A percentile compares a stretch with the other conserved stretches of the same genome.
These are phyloP conservation scores for Aureobasidium sp. DNA, from an alignment of 2,329 filamentous ascomycete genomes.

Conservation along the genomic window DNA sequence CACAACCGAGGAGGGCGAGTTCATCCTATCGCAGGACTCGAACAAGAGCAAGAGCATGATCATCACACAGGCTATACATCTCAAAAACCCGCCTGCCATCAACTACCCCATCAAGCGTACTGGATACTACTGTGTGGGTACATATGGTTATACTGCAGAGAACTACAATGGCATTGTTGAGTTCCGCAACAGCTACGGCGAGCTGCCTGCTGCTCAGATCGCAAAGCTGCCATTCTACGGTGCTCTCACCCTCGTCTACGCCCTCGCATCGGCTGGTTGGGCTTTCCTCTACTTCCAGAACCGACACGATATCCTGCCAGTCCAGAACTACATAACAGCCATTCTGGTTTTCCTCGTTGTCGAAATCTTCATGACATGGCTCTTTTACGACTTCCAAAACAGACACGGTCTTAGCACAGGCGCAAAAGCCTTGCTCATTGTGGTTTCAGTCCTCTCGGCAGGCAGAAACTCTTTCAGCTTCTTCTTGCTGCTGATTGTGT, in stretches of 20 bases:
- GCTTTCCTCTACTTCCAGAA: constrained; percentile 93
- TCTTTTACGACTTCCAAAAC: constrained; percentile 96
- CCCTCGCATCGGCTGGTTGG: constrained; percentile 80
- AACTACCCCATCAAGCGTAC: constrained; percentile 83
- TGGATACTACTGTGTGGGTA: constrained; percentile 91
- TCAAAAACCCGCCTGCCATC: constrained; percentile 64
- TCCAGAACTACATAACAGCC: constrained; percentile 98
- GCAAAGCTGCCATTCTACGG: constrained; percentile 97
- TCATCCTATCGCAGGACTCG: constrained; percentile 70
- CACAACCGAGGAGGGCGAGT: constrained; percentile 68
- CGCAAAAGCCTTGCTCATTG: constrained; percentile 75
- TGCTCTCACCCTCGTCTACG: constrained; percentile 86
- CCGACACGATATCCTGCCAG: constrained; percentile 83
- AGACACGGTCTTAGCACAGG: constrained; percentile 74
- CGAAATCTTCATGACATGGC: constrained; percentile 98
- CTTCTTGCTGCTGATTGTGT: constrained; percentile 94
- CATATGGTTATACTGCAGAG: constrained; percentile 56
- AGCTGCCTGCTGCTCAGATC: constrained; percentile 90
- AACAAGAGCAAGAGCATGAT: constrained; percentile 63
- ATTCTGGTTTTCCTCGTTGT: constrained; percentile 90
- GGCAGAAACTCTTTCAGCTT: constrained; percentile 96
- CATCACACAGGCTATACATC: constrained; percentile 68
- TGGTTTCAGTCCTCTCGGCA: constrained; percentile 89
- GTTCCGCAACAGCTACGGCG: constrained; percentile 92
- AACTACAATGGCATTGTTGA: constrained; percentile 76